Percentiles rank a stretch among this genome's conserved stretches.
phyloP scores from a whole-genome alignment of 2,329 filamentous ascomycete species.

The Xylaria sp. region DNA sequence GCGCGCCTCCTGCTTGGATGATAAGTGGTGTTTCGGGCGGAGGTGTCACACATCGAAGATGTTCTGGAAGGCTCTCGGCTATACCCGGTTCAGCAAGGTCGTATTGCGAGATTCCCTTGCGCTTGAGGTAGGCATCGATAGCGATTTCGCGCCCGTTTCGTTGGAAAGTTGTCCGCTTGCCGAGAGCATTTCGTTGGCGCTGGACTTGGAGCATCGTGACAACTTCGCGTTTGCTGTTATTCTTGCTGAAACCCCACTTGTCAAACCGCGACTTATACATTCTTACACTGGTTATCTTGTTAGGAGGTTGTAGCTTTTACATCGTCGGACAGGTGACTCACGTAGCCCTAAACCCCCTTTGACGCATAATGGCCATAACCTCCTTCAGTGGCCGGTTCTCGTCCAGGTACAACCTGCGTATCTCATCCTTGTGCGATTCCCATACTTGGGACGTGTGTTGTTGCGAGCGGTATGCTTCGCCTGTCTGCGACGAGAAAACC shows the following conservation, averaged over 20 bases:
- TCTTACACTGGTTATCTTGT: conserved; percentile 55
- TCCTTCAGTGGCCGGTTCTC: conserved; percentile 63
- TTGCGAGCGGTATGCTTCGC: conserved; percentile 48
- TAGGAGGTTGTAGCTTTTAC: conserved; percentile 33
- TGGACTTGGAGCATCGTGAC: conserved; percentile 63
- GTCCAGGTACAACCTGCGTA: conserved; percentile 60
- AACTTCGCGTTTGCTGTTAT: conserved; percentile 65
- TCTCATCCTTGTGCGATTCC: conserved; percentile 60
- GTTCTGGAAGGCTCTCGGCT: conserved; percentile 44
- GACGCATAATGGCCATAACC: conserved; percentile 63
- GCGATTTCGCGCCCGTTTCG: conserved; percentile 64
- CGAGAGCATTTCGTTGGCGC: conserved; percentile 63
- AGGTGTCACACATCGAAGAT: conserved; percentile 47
- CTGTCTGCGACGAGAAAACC: conserved; percentile 49
- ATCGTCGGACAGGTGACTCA: conserved; percentile 43
- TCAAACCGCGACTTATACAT: conserved; percentile 68
- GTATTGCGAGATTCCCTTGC: conserved; percentile 65
- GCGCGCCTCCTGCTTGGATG: conserved; percentile 42
- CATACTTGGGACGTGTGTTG: conserved; percentile 51
- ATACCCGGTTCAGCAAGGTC: conserved; percentile 54
- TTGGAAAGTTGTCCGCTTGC: conserved; percentile 64
- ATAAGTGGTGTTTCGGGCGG: conserved; percentile 44
- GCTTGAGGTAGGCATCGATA: conserved; percentile 63
- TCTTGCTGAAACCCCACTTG: conserved; percentile 66
- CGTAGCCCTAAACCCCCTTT: conserved; percentile 62